Base-by-base conservation (phyloP, 106 monocot genomes). In the Agapanthus africanus region DNA sequence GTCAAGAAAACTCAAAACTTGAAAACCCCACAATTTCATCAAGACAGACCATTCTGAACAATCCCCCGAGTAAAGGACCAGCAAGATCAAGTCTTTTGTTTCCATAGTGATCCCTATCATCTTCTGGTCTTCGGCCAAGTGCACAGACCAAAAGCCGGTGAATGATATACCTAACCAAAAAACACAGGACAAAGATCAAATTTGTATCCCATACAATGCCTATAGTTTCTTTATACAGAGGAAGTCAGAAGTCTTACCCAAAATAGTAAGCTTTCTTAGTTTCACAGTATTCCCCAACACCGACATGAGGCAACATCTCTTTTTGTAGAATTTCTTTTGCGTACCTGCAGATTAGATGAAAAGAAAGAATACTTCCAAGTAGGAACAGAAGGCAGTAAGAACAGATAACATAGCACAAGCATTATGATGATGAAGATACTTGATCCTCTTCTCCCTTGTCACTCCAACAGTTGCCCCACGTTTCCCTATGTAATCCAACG, bases 231-330 rank as follows among this genome's bases (percentile, higher is more conserved):
- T 23, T 14, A 34, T 63, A 61, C 4, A 57, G 71, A 73, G 23
- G 21, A 41, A 63, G 27, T 37, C 21, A 25, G 64, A 25, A 6
- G 19, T 11, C 39, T 15, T 79, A 93, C 97, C 97, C 97, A 81
- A 99, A 99, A 78, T 93, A 99, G 65, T 99, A 99, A 18, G 97
- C 97, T 72, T 99, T 99, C 74, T 99, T 99, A 4, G 97, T 99
- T 80, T 99, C 97, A 72, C 97, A 99, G 73, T 90, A 90, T 70
- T 99, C 97, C 8, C 83, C 97, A 41, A 93, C 90, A 69, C 97
- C 97, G 73, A 99, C 97, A 87, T 99, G 97, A 69, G 97, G 97
- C 34, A 99, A 73, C 92, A 99, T 93, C 78, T 99, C 97, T 57
- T 99, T 99, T 68, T 99, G 97, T 64, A 99, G 87, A 75, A 99